Evolutionary conservation across 495 filamentous ascomycete species (phyloP).

Genomic region (Penicillium pulvis): DNA sequence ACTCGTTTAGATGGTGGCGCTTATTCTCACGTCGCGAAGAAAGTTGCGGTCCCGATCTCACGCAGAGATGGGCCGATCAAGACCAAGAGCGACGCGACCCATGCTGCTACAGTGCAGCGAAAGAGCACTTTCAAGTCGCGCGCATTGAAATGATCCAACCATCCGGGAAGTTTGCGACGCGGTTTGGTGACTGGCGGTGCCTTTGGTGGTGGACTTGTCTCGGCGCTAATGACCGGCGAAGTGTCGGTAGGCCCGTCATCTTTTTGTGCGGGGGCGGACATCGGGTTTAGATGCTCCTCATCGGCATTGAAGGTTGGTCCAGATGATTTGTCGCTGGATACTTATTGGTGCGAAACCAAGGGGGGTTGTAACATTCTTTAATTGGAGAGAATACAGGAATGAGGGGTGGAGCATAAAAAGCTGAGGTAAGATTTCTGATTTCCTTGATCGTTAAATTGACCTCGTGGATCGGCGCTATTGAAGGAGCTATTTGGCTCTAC

Average conservation of each 20-base stretch:
- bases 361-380: neutral
- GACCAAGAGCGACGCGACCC: slow-evolving; percentile 45
- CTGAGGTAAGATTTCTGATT: slow-evolving; percentile 12
- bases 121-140: slow-evolving; percentile 48
- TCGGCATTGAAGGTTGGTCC: neutral
- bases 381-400: neutral
- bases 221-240: slow-evolving; percentile 13
- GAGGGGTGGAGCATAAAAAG: slow-evolving; percentile 1
- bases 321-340: neutral
- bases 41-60: slow-evolving; percentile 32
- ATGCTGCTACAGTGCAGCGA: slow-evolving; percentile 44
- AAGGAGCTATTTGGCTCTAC: slow-evolving; percentile 15
- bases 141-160: slow-evolving; percentile 48
- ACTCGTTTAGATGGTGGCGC: neutral
- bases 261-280: slow-evolving; percentile 20
- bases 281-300: slow-evolving; percentile 4
- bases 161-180: slow-evolving; percentile 33
- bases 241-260: slow-evolving; percentile 7
- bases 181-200: slow-evolving; percentile 7
- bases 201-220: slow-evolving; percentile 11
- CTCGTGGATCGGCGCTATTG: slow-evolving; percentile 22
- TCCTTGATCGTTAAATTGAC: neutral
- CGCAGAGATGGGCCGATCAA: slow-evolving; percentile 38
- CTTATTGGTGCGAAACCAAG: neutral
- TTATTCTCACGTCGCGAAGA: slow-evolving; percentile 32